Evolutionary conservation across 495 filamentous ascomycete genomes (phyloP), one percentile per base, ranked within the genome.

Genomic region (Talaromyces adpressus): DNA sequence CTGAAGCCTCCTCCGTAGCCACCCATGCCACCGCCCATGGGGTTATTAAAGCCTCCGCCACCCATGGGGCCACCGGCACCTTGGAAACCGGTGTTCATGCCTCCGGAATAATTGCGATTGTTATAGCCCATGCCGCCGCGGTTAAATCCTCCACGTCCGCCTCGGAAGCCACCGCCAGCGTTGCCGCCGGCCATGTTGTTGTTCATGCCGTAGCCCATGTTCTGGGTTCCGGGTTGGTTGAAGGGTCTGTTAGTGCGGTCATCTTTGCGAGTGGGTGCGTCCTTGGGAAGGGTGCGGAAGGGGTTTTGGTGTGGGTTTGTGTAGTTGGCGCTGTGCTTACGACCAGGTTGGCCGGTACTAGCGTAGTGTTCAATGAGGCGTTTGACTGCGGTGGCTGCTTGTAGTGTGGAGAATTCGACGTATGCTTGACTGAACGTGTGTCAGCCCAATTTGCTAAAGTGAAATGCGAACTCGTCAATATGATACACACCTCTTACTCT

Each of bases 271-370:
- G 84, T 82, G 1, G 92, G 91, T 0, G 88, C 87, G 73, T 97
- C 93, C 76, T 98, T 98, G 9, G 93, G 93, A 22, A 96, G 78
- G 0, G 93, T 98, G 59, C 86, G 84, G 83, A 96, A 98, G 2
- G 93, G 93, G 68, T 98, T 98, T 58, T 78, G 79, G 29, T 85
- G 83, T 0, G 92, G 88, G 61, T 84, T 87, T 25, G 90, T 87
- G 76, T 91, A 98, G 64, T 83, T 85, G 61, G 90, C 87, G 2
- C 80, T 84, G 65, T 89, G 83, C 62, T 88, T 89, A 70, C 91
- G 93, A 18, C 75, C 77, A 54, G 84, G 75, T 63, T 85, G 82
- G 32, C 81, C 82, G 4, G 73, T 69, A 61, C 78, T 71, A 45
- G 73, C 74, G 62, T 85, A 76, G 11, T 77, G 75, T 65, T 97